Percentiles rank a stretch among this genome's conserved stretches.
Conservation (phyloP, 352 stramenopile species). For the Phytophthora niederhauseri region DNA sequence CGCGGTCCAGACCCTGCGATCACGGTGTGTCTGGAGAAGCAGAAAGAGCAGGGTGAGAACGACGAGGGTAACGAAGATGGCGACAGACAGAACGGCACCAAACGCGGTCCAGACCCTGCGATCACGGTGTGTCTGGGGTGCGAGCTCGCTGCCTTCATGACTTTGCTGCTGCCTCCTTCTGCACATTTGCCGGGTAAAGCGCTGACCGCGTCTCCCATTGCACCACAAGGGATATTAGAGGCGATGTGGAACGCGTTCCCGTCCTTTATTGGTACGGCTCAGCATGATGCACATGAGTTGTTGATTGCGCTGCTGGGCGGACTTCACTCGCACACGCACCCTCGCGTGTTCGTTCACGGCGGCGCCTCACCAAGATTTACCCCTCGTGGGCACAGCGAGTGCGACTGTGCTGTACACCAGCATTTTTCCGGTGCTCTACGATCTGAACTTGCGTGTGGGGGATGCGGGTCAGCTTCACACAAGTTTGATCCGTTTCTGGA, state of each 20-base stretch:
- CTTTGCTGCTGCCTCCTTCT: constrained; percentile 34
- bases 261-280: constrained; percentile 59
- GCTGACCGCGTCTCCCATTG: constrained; percentile 44
- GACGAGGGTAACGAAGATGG: constrained; percentile 1
- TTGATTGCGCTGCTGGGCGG: constrained; percentile 67
- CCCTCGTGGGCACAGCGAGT: constrained; percentile 58
- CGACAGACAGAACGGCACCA: constrained; percentile 6
- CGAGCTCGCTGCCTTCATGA: constrained; percentile 59
- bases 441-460: constrained; percentile 62
- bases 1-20: constrained; percentile 17
- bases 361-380: constrained; percentile 65
- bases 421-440: constrained; percentile 71
- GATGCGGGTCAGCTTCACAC: constrained; percentile 55
- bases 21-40: too few relatives aligned
- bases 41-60: constrained; percentile 5
- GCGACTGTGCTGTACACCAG: constrained; percentile 74
- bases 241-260: constrained; percentile 61
- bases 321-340: constrained; percentile 65
- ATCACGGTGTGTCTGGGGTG: constrained; percentile 63
- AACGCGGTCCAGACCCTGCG: constrained; percentile 11
- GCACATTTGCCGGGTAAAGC: constrained; percentile 6
- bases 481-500: constrained; percentile 80
- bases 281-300: constrained; percentile 85
- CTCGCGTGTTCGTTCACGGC: constrained; percentile 44
- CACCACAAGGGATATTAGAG: constrained; percentile 66